Base-by-base conservation (phyloP, 1,139 yeast genomes). In the Hyphopichia buzzinii region DNA sequence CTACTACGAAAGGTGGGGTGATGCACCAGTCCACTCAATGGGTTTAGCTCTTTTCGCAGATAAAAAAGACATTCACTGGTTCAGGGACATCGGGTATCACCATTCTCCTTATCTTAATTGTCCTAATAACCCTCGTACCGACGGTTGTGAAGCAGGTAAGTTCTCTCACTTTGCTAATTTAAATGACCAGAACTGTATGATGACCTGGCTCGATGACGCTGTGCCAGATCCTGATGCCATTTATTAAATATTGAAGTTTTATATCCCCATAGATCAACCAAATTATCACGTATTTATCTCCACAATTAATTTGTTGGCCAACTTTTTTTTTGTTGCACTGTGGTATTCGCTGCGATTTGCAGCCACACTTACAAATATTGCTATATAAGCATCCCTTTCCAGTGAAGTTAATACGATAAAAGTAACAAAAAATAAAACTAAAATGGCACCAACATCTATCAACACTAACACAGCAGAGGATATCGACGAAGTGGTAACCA, bases 401-500 rank as follows among this genome's bases (percentile, higher is more conserved):
- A n/a, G n/a, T n/a, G n/a, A n/a, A n/a, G n/a, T n/a, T n/a, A n/a
- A n/a, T n/a, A n/a, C n/a, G n/a, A n/a, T n/a, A n/a, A n/a, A 10
- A 19, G 23, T 6, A 19, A 7, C 23, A 19, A 19, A 19, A 10
- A 7, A 19, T 19, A 19, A 19, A 7, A 6, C 10, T 19, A 33
- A 23, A 14, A 33, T 33, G 36, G 36, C 36, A 19, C 36, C 36
- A 28, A 17, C 34, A 7, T 27, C 32, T 8, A 14, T 4, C 8
- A 11, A 5, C 13, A 7, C 30, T 10, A 19, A 6, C 10, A 6
- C 23, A 19, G 27, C 33, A 15, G 97, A 89, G 62, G 68, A 81
- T 41, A 94, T 77, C 59, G 97, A 94, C 62, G 98, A 92, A 62
- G 81, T 92, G 46, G 96, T 89, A 48, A 89, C 86, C 77, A 97